Percentiles rank a stretch among this genome's conserved stretches.
phyloP scores from a whole-genome alignment of 208 protist species.

The Phytomonas francai region DNA sequence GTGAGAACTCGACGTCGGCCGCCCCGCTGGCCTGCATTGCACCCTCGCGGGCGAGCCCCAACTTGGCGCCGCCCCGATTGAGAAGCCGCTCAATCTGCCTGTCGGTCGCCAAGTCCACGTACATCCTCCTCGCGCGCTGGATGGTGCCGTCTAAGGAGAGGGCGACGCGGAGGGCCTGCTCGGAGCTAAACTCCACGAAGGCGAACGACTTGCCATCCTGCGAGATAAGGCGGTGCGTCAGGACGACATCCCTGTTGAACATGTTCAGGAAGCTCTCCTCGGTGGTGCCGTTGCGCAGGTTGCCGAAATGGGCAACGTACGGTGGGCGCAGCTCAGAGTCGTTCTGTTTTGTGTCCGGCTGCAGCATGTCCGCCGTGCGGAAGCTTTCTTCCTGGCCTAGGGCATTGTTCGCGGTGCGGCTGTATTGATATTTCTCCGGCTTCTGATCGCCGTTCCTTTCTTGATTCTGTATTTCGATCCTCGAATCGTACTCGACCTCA shows the following conservation, averaged over 20 bases:
- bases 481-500: constrained; percentile 63
- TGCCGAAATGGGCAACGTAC: constrained; percentile 77
- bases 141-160: constrained; percentile 55
- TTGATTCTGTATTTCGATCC: constrained; percentile 43
- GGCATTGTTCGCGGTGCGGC: constrained; percentile 48
- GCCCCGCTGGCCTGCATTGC: constrained; percentile 38
- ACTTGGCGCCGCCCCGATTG: constrained; percentile 18
- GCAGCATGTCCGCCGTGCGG: constrained; percentile 26
- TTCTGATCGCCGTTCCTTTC: constrained; percentile 32
- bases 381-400: constrained; percentile 55
- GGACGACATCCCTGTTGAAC: constrained; percentile 52
- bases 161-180: constrained; percentile 54
- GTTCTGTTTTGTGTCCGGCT: constrained; percentile 16
- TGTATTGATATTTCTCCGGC: constrained; percentile 47
- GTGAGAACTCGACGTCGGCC: constrained; percentile 34
- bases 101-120: constrained; percentile 69
- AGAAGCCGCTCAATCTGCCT: constrained; percentile 77
- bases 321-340: constrained; percentile 56
- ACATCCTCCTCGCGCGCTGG: constrained; percentile 58
- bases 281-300: constrained; percentile 73
- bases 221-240: constrained; percentile 58
- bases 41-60: constrained; percentile 31
- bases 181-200: constrained; percentile 74
- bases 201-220: constrained; percentile 79
- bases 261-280: constrained; percentile 67